phyloP scores from a whole-genome alignment of 371 early-diverging fungal species.

The Circinella minor region DNA sequence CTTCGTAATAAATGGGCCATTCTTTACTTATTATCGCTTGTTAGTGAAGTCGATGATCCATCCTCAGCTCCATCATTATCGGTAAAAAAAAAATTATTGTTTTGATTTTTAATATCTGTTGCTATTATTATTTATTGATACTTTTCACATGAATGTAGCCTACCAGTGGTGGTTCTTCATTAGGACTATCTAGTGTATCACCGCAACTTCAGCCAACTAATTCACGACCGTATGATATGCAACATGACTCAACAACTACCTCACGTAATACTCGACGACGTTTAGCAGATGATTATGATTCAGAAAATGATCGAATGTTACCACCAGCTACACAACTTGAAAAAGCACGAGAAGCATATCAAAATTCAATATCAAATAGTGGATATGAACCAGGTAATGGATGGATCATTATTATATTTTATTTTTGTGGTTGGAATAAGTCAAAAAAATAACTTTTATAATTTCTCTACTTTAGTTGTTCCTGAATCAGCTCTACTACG shows the following conservation, averaged over 20 bases:
- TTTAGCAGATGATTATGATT: constrained; percentile 25
- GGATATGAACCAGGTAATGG: constrained; percentile 12
- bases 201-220: constrained; percentile 32
- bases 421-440: background rate
- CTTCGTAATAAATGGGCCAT: constrained; percentile 72
- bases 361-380: constrained; percentile 5
- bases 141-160: background rate
- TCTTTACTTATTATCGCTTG: constrained; percentile 68
- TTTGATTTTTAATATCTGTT: too few relatives aligned
- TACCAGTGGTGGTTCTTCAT: constrained; percentile 2
- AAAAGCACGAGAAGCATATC: constrained; percentile 27
- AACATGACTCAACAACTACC: constrained; percentile 5
- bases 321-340: constrained; percentile 43
- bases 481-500: constrained; percentile 75
- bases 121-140: too few relatives aligned
- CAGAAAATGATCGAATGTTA: constrained; percentile 16
- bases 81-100: constrained; percentile 2
- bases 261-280: constrained; percentile 41
- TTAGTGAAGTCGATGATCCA: constrained; percentile 46
- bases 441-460: background rate
- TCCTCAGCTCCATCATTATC: constrained; percentile 12
- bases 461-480: constrained; percentile 21
- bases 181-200: constrained; percentile 27
- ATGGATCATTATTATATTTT: too few relatives aligned
- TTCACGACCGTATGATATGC: constrained; percentile 32